Base-by-base conservation (phyloP, 2,329 filamentous ascomycete species). In the Microsporum ferrugineum region DNA sequence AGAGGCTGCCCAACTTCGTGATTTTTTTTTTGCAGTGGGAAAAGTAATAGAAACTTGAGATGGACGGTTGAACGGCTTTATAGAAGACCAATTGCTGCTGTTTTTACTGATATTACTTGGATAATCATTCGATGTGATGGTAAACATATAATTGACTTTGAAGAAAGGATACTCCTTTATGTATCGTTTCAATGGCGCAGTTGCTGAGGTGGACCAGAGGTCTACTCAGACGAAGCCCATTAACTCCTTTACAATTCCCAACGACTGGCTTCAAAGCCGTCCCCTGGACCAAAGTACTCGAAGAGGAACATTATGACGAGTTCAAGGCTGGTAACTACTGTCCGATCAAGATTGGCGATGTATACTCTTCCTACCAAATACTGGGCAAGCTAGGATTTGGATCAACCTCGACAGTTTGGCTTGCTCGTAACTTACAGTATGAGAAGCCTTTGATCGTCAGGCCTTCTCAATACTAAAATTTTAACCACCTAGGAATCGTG, bases 331-430 rank as follows among this genome's bases (percentile, higher is more conserved):
- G 65, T 36, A 53, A 64, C 57, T 73, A 72, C 60, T 74, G 70
- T 60, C 69, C 72, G 47, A 66, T 69, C 5, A 62, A 67, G 38
- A 71, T 71, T 43, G 71, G 71, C 6, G 67, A 72, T 14, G 49
- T 73, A 10, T 65, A 71, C 17, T 43, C 27, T 49, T 68, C 64
- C 6, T 72, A 71, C 49, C 66, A 68, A 60, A 57, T 71, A 27
- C 47, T 71, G 47, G 66, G 65, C n/a, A 72, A 72, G 55, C 65
- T 73, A 14, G 70, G 71, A 39, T 72, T 66, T 61, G 71, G 68
- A 14, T 60, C 58, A 27, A 66, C 64, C 36, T 71, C 68, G 2
- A 72, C 68, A 0, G 67, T 67, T 57, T 73, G 70, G 70, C 69
- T 72, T 17, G 67, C 67, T 57, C 64, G 65, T 43, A 67, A 71